A percentile compares a stretch with the other conserved stretches of the same genome.
phyloP scores from a whole-genome alignment of 192 early-diverging fungal species.

The Funneliformis mosseae region DNA sequence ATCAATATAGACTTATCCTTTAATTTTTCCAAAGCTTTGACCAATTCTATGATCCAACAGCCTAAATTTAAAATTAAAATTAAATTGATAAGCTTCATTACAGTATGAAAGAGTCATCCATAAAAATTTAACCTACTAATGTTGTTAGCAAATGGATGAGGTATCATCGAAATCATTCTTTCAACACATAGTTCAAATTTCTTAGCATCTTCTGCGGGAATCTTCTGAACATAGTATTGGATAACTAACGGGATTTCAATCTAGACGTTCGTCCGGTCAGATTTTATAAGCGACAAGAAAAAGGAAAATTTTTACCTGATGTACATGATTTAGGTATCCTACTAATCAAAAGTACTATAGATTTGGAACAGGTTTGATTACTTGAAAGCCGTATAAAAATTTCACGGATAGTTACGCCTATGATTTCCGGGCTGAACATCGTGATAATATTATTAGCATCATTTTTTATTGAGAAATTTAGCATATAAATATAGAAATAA shows the following conservation, averaged over 20 bases:
- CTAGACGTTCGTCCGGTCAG: background rate
- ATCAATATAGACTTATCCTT: background rate
- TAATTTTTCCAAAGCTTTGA: slow-evolving; percentile 7
- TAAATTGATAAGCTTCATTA: too few relatives aligned
- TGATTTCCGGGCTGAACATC: background rate
- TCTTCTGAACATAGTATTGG: slow-evolving; percentile 3
- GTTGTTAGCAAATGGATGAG: background rate
- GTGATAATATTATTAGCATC: background rate
- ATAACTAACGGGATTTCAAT: slow-evolving; percentile 13
- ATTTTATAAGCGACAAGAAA: background rate
- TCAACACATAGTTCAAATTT: background rate
- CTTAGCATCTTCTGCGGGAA: background rate
- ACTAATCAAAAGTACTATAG: slow-evolving; percentile 9
- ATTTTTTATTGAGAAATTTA: background rate
- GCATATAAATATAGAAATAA: background rate
- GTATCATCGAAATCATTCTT: slow-evolving; percentile 16
- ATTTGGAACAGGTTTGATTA: background rate
- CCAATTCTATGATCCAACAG: slow-evolving; percentile 2
- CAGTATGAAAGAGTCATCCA: background rate
- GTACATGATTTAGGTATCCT: background rate
- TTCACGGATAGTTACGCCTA: background rate
- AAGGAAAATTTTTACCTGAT: background rate
- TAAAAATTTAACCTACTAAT: background rate
- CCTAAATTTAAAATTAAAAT: slow-evolving; percentile 4
- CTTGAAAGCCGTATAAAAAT: slow-evolving; percentile 6